phyloP scores from a whole-genome alignment of 805 yeast genomes.

The Scheffersomyces stipitis region DNA sequence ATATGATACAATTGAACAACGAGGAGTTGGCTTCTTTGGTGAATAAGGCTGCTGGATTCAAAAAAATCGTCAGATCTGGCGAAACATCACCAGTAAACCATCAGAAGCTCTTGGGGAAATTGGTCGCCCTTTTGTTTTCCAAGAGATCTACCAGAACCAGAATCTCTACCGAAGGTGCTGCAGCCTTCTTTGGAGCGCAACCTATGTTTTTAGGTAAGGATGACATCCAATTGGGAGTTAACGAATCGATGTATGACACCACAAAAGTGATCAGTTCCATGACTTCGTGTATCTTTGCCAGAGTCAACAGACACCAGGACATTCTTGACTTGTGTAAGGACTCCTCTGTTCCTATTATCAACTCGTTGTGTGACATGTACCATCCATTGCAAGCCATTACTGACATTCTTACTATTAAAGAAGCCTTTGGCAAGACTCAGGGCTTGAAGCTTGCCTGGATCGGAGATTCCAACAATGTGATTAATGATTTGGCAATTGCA shows the following conservation, averaged over 20 bases:
- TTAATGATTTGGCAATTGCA: slow-evolving; percentile 90
- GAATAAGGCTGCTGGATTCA: slow-evolving; percentile 68
- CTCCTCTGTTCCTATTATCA: slow-evolving; percentile 88
- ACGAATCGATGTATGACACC: slow-evolving; percentile 88
- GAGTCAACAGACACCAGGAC: slow-evolving; percentile 84
- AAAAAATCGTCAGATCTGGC: slow-evolving; percentile 59
- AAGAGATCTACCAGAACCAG: slow-evolving; percentile 96
- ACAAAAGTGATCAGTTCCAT: slow-evolving; percentile 87
- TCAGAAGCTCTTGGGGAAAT: slow-evolving; percentile 69
- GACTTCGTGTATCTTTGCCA: slow-evolving; percentile 97
- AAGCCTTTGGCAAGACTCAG: slow-evolving; percentile 58
- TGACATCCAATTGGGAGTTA: slow-evolving; percentile 95
- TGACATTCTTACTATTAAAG: slow-evolving; percentile 83
- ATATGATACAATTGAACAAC: slow-evolving; percentile 74
- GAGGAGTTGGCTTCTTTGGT: slow-evolving; percentile 73
- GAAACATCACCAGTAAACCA: slow-evolving; percentile 38
- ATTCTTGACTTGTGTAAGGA: slow-evolving; percentile 74
- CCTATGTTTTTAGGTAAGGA: slow-evolving; percentile 97
- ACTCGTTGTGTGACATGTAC: slow-evolving; percentile 87
- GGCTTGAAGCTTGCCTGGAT: slow-evolving; percentile 88
- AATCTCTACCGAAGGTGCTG: slow-evolving; percentile 92
- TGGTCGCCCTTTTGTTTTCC: slow-evolving; percentile 79
- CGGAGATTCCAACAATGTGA: slow-evolving; percentile 95
- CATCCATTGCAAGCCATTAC: slow-evolving; percentile 97
- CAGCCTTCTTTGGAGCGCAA: slow-evolving; percentile 87